A percentile compares a stretch with the other conserved stretches of the same genome.
phyloP scores from a whole-genome alignment of 1,139 yeast genomes.

The Geotrichum fermentans region DNA sequence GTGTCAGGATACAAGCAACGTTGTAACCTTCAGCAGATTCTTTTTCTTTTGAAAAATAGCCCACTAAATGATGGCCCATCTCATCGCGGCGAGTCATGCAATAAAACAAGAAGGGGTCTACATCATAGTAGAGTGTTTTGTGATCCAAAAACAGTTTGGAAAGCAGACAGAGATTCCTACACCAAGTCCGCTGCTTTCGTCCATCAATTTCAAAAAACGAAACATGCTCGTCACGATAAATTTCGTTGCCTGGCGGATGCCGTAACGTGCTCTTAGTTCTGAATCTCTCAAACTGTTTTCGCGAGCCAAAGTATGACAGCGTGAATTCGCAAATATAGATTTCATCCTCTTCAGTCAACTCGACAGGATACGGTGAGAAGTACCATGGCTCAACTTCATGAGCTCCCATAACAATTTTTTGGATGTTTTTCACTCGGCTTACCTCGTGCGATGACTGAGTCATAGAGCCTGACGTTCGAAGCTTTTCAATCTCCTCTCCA shows the following conservation, averaged over 20 bases:
- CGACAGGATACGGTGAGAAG: constrained; percentile 94
- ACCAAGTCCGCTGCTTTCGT: constrained; percentile 91
- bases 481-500: constrained; percentile 87
- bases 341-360: constrained; percentile 83
- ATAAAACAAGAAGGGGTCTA: constrained; percentile 91
- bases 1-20: constrained; percentile 91
- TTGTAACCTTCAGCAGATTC: constrained; percentile 95
- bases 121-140: constrained; percentile 92
- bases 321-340: constrained; percentile 91
- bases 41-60: constrained; percentile 93
- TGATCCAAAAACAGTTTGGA: constrained; percentile 89
- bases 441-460: constrained; percentile 79
- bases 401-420: constrained; percentile 75
- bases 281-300: constrained; percentile 87
- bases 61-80: constrained; percentile 90
- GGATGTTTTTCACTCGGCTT: constrained; percentile 81
- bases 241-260: constrained; percentile 98
- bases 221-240: constrained; percentile 77
- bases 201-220: constrained; percentile 97
- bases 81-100: constrained; percentile 89
- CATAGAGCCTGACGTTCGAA: constrained; percentile 94
- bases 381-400: constrained; percentile 98
- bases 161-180: constrained; percentile 84
- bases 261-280: constrained; percentile 73
- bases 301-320: constrained; percentile 79